Evolutionary conservation across 257 asterid genomes (phyloP), one percentile per base, ranked within the genome.

Genomic region (Catharanthus roseus): DNA sequence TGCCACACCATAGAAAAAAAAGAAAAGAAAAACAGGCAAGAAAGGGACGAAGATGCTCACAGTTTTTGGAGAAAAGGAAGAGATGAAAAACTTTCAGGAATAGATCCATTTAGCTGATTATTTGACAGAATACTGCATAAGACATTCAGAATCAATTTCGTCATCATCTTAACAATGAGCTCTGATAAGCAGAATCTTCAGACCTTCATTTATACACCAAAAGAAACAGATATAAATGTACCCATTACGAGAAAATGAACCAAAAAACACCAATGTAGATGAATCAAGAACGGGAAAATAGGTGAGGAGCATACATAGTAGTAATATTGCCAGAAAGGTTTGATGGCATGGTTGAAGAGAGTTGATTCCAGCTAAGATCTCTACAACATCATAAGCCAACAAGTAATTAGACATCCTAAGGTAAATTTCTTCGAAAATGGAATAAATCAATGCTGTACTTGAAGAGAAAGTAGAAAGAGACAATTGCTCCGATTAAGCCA

Each of bases 291-390:
- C 8, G 58, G 6, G 67, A 56, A 49, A 49, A 26, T 53, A 67
- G 1, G 39, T 55, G 10, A 57, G 75, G 70, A n/a, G 41, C 84
- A 56, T 76, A 84, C 88, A 84, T 68, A 65, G 85, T 84, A 28
- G 79, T 84, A 80, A 84, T 71, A 60, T 57, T 79, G 76, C 47
- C 36, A 29, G 86, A 81, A 42, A 81, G 77, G 72, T 74, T 67
- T 68, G 31, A 66, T 45, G 86, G 82, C 38, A 84, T 68, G 55
- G 82, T 54, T 42, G 84, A 80, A 68, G 80, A 76, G 45, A 84
- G 82, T 72, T 57, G 71, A 81, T 84, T 84, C 82, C 74, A 33
- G 75, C 88, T 79, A 70, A 84, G 84, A 82, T 84, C 86, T 71
- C 86, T 84, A 74, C 68, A 71, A 41, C 38, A 71, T 53, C 54